These are phyloP conservation scores for Capsicum pubescens DNA, from an alignment of 257 asterid genomes.

Conservation along the genomic window DNA sequence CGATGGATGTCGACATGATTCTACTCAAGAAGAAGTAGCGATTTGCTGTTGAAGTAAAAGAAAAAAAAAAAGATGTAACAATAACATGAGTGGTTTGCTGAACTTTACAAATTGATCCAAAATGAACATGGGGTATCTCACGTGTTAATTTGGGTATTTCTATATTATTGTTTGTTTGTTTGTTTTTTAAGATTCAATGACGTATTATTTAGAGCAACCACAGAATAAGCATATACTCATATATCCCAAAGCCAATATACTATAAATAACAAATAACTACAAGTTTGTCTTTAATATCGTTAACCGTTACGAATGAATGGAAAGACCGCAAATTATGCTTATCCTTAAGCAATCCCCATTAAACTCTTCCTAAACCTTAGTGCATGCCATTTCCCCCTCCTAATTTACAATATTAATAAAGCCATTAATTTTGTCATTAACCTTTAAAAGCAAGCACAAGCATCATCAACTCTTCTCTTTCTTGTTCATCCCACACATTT, in stretches of 20 bases:
- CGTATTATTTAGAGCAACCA: too few relatives aligned
- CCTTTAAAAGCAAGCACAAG: background rate
- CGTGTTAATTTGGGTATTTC: too few relatives aligned
- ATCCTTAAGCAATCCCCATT: conserved; percentile 37
- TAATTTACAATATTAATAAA: conserved; percentile 30
- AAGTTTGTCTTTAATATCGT: background rate
- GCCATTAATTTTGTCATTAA: conserved; percentile 25
- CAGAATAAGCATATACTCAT: too few relatives aligned
- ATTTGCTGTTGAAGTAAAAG: too few relatives aligned
- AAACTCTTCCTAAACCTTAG: conserved; percentile 40
- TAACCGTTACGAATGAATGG: conserved; percentile 36
- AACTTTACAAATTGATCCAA: background rate
- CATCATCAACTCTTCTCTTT: background rate
- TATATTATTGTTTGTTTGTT: too few relatives aligned
- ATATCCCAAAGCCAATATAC: background rate
- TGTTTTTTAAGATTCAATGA: too few relatives aligned
- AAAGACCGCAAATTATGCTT: conserved; percentile 42
- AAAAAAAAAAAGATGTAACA: background rate
- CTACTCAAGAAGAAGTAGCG: too few relatives aligned
- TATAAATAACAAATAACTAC: background rate
- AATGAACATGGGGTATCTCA: background rate
- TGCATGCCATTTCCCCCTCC: conserved; percentile 27
- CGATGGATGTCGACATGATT: too few relatives aligned
- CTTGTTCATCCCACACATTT: background rate
- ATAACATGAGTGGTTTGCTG: background rate